These are phyloP conservation scores for Candida anglica DNA, from an alignment of 805 yeast species.

Conservation along the genomic window DNA sequence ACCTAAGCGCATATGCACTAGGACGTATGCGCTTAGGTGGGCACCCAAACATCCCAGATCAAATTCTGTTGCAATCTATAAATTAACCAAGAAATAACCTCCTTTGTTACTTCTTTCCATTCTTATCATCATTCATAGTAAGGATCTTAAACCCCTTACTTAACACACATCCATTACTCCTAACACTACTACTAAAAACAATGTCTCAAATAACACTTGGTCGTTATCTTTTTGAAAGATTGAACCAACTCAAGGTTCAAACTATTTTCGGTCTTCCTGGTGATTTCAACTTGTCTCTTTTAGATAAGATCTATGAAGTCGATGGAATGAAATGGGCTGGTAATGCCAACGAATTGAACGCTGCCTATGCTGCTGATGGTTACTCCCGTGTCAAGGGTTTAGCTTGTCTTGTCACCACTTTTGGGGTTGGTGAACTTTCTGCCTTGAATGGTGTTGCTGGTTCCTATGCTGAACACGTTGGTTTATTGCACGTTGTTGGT, in stretches of 20 bases:
- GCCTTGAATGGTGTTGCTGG: constrained; percentile 39
- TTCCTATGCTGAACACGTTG: constrained; percentile 40
- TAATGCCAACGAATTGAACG: constrained; percentile 41
- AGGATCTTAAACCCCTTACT: background rate
- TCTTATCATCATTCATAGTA: no score
- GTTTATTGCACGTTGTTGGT: constrained; percentile 36
- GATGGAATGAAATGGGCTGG: constrained; percentile 41
- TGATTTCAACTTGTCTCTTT: constrained; percentile 35
- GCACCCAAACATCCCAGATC: no score
- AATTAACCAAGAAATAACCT: no score
- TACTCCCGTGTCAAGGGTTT: constrained; percentile 37
- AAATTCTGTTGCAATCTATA: no score
- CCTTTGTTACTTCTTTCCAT: no score
- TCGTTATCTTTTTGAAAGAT: constrained; percentile 36
- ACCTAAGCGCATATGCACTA: no score
- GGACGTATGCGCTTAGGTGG: no score
- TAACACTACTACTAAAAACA: constrained; percentile 1
- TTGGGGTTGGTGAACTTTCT: constrained; percentile 39
- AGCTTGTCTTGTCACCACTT: constrained; percentile 34
- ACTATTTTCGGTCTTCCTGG: constrained; percentile 41
- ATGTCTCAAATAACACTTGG: constrained; percentile 36
- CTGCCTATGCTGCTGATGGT: constrained; percentile 43
- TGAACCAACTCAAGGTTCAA: constrained; percentile 31
- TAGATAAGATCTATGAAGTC: constrained; percentile 37
- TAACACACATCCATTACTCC: background rate